Evolutionary conservation across 1,139 yeast species (phyloP).

Genomic region (Taiozyma onychis): DNA sequence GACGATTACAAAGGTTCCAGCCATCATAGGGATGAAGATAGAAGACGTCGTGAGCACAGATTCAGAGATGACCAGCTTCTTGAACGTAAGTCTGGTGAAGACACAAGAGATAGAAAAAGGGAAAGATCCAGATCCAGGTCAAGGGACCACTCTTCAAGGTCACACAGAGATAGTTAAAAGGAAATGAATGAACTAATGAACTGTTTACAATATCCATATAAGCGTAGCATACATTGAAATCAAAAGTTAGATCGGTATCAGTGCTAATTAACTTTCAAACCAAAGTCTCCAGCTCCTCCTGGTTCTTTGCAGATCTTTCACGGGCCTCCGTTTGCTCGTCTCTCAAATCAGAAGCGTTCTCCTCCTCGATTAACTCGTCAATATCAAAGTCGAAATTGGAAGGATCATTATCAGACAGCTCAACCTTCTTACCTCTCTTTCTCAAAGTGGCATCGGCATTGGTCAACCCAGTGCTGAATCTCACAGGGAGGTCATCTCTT

Average conservation of each 20-base stretch:
- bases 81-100: neutral
- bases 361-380: constrained; percentile 21
- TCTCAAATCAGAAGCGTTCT: constrained; percentile 10
- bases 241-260: neutral
- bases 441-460: constrained; percentile 4
- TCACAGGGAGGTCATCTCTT: constrained; percentile 18
- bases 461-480: constrained; percentile 11
- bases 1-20: neutral
- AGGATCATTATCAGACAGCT: constrained; percentile 12
- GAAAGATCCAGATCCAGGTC: neutral
- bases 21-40: neutral
- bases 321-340: constrained; percentile 11
- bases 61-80: too few species aligned
- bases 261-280: constrained; percentile 7
- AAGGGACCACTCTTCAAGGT: neutral
- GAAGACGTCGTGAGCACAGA: neutral
- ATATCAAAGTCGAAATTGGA: constrained; percentile 21
- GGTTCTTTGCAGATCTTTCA: constrained; percentile 12
- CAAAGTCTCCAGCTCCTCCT: constrained; percentile 17
- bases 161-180: neutral
- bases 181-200: neutral
- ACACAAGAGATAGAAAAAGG: neutral
- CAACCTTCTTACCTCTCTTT: constrained; percentile 15
- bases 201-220: neutral
- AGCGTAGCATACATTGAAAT: neutral